A percentile compares a stretch with the other conserved stretches of the same genome.
Evolutionary conservation across 345 rosid genomes (phyloP).

Genomic region (Streptanthus diversifolius): DNA sequence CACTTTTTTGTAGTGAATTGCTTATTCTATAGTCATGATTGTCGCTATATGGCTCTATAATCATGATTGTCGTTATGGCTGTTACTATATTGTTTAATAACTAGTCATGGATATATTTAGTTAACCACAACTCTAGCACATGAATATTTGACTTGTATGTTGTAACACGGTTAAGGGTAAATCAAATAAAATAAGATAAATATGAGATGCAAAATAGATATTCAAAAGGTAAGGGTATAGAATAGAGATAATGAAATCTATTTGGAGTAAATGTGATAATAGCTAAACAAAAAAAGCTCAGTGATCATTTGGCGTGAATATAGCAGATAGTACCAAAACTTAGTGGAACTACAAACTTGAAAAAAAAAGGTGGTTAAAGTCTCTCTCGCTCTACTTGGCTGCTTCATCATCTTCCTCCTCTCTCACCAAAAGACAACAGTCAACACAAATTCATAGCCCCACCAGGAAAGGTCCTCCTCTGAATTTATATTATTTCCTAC

Average conservation of each 20-base stretch:
- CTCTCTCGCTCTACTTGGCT: neutral
- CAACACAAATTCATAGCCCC: constrained; percentile 21
- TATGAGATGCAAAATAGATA: neutral
- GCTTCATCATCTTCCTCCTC: neutral
- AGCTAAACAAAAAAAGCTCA: neutral
- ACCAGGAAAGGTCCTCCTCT: neutral
- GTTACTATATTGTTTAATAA: neutral
- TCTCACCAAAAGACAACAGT: neutral
- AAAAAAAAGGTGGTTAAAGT: neutral
- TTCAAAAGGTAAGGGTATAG: neutral
- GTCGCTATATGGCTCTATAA: no score
- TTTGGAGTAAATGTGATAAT: neutral
- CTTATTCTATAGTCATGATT: neutral
- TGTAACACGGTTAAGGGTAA: neutral
- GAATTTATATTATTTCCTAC: neutral
- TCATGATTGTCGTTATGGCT: neutral
- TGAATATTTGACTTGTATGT: neutral
- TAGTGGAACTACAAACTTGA: neutral
- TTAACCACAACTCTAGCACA: neutral
- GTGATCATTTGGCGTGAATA: neutral
- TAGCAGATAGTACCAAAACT: neutral
- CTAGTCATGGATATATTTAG: neutral
- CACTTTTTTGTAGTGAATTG: neutral
- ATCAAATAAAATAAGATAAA: neutral
- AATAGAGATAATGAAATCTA: neutral